A percentile compares a stretch with the other conserved stretches of the same genome.
These are phyloP conservation scores for Nicotiana tomentosiformis DNA, from an alignment of 257 asterid genomes.

Conservation along the genomic window DNA sequence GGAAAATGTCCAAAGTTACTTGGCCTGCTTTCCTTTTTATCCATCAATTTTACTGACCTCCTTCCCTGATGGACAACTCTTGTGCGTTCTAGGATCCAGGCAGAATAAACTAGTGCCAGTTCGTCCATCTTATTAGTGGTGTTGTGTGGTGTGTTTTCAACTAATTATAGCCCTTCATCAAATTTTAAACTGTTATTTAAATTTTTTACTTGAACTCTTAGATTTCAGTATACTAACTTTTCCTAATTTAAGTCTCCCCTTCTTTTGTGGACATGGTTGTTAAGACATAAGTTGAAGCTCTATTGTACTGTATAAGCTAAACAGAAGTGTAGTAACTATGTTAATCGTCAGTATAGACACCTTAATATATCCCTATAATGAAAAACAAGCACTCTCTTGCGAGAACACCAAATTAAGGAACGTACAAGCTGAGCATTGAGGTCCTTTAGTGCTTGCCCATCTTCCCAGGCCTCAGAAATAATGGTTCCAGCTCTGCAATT, in stretches of 20 bases:
- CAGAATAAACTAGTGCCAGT: neutral
- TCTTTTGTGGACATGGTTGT: neutral
- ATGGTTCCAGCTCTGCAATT: slow-evolving; percentile 86
- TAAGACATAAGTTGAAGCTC: neutral
- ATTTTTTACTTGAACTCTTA: neutral
- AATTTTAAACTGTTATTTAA: neutral
- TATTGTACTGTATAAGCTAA: neutral
- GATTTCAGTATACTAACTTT: neutral
- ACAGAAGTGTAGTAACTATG: neutral
- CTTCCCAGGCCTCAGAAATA: slow-evolving; percentile 99
- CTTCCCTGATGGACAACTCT: neutral
- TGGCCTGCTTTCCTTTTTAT: neutral
- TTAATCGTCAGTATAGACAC: neutral
- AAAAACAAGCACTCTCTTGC: neutral
- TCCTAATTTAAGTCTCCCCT: neutral
- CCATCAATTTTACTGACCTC: neutral
- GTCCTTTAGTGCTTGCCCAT: slow-evolving; percentile 89
- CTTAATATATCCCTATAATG: neutral
- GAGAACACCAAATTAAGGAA: slow-evolving; percentile 11
- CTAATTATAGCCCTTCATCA: neutral
- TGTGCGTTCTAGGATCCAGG: neutral
- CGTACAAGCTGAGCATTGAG: slow-evolving; percentile 92
- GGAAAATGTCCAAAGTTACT: neutral
- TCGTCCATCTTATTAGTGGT: neutral
- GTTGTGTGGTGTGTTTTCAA: neutral